A percentile compares a stretch with the other conserved stretches of the same genome.
Evolutionary conservation across 1,139 yeast species (phyloP).

Genomic region (Yamadazyma atlantica): DNA sequence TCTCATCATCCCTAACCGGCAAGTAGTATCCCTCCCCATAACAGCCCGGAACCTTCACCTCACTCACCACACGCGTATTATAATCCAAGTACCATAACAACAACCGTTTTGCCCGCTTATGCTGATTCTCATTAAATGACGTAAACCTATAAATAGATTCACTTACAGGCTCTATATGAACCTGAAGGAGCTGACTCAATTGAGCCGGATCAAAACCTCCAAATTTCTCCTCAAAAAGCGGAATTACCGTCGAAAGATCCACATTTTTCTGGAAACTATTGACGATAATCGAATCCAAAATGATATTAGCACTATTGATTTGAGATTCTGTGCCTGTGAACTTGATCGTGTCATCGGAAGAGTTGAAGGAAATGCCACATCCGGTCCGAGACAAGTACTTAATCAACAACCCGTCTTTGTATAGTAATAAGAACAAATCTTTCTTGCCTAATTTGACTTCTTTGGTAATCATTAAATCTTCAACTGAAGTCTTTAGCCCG

Average conservation of each 20-base stretch:
- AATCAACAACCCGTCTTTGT: slow-evolving; percentile 46
- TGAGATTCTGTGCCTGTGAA: slow-evolving; percentile 35
- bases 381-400: slow-evolving; percentile 56
- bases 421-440: slow-evolving; percentile 50
- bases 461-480: slow-evolving; percentile 40
- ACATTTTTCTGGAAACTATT: slow-evolving; percentile 33
- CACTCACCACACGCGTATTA: slow-evolving; percentile 28
- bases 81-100: slow-evolving; percentile 39
- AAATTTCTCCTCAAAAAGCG: slow-evolving; percentile 24
- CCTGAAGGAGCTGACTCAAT: slow-evolving; percentile 35
- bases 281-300: slow-evolving; percentile 30
- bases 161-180: slow-evolving; percentile 26
- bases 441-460: slow-evolving; percentile 37
- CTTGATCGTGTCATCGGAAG: slow-evolving; percentile 17
- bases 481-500: slow-evolving; percentile 28
- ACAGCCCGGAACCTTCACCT: slow-evolving; percentile 19
- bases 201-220: slow-evolving; percentile 25
- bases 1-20: slow-evolving; percentile 34
- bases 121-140: slow-evolving; percentile 27
- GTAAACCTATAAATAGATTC: slow-evolving; percentile 29
- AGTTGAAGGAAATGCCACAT: slow-evolving; percentile 46
- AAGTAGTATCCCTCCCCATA: slow-evolving; percentile 8
- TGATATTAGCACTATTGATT: slow-evolving; percentile 33
- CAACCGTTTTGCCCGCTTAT: slow-evolving; percentile 36
- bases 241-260: slow-evolving; percentile 26